Percentiles rank a stretch among this genome's conserved stretches.
These are phyloP conservation scores for Colletotrichum orchidophilum DNA, from an alignment of 2,329 filamentous ascomycete species.

Conservation along the genomic window DNA sequence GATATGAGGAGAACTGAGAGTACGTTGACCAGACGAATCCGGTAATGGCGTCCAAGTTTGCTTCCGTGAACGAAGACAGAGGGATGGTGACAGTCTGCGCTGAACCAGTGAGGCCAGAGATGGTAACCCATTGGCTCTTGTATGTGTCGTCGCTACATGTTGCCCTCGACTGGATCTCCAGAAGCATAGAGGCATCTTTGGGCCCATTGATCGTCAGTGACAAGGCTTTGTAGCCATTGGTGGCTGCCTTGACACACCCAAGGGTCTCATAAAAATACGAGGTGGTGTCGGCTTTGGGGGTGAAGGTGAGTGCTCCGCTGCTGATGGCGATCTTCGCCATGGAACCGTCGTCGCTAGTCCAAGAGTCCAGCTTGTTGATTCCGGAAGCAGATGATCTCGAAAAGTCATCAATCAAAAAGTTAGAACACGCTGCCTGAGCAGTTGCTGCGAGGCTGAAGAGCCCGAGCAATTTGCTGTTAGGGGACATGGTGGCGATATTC, in stretches of 20 bases:
- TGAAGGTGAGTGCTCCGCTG: constrained; percentile 57
- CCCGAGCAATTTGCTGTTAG: not conserved
- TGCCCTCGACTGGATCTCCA: constrained; percentile 47
- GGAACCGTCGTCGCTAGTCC: constrained; percentile 57
- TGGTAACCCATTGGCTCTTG: constrained; percentile 53
- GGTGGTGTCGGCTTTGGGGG: constrained; percentile 47
- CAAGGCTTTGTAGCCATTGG: constrained; percentile 58
- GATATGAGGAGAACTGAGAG: constrained; percentile 5
- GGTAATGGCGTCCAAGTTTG: constrained; percentile 18
- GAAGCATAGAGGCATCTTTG: constrained; percentile 26
- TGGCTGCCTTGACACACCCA: constrained; percentile 54
- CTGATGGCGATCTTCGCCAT: constrained; percentile 52
- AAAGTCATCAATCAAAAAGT: constrained; percentile 46
- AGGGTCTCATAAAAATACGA: constrained; percentile 67
- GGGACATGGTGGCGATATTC: constrained; percentile 6
- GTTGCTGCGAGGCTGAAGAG: constrained; percentile 26
- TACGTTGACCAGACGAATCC: constrained; percentile 29
- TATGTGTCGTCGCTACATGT: constrained; percentile 52
- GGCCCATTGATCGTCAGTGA: constrained; percentile 37
- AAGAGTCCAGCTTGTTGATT: constrained; percentile 44
- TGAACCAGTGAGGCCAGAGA: constrained; percentile 58
- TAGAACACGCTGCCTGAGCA: constrained; percentile 39
- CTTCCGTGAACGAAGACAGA: constrained; percentile 43
- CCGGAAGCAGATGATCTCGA: constrained; percentile 41
- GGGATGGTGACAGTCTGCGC: constrained; percentile 61